These are phyloP conservation scores for Russula ochroleuca DNA, from an alignment of 768 basidiomycete genomes.

Conservation along the genomic window DNA sequence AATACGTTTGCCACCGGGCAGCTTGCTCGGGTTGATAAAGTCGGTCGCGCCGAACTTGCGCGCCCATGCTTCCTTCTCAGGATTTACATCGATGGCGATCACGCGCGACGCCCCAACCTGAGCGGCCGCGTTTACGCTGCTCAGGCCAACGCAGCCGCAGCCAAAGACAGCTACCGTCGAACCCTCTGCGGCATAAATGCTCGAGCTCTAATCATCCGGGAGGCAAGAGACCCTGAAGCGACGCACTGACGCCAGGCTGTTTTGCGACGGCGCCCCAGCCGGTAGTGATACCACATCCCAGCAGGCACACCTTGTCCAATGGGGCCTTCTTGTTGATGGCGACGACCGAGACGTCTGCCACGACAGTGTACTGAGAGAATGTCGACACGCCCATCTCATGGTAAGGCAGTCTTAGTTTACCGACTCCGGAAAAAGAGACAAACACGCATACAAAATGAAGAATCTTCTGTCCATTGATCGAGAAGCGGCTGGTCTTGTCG, in stretches of 20 bases:
- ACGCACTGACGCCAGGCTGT: constrained; percentile 78
- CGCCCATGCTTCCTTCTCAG: constrained; percentile 82
- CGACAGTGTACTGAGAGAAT: constrained; percentile 99
- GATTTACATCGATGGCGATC: constrained; percentile 90
- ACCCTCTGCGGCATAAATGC: constrained; percentile 47
- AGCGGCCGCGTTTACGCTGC: constrained; percentile 77
- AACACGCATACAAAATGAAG: constrained; percentile 76
- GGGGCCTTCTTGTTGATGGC: constrained; percentile 82
- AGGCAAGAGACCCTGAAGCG: background rate
- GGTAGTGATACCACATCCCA: constrained; percentile 97
- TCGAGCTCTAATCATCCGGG: background rate
- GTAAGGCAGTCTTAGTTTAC: background rate
- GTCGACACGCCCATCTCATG: constrained; percentile 95
- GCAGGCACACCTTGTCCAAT: constrained; percentile 92
- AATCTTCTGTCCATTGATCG: constrained; percentile 78
- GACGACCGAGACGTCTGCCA: constrained; percentile 95
- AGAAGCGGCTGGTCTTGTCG: constrained; percentile 84
- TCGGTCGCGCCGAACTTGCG: constrained; percentile 92
- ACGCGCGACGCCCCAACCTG: constrained; percentile 79
- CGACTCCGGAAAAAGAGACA: background rate
- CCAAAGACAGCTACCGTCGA: constrained; percentile 94
- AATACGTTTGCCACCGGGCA: constrained; percentile 77
- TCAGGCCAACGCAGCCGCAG: constrained; percentile 93
- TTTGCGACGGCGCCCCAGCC: constrained; percentile 96
- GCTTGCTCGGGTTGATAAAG: constrained; percentile 76